Evolutionary conservation across 2,329 filamentous ascomycete species (phyloP).

Genomic region (Cladosporium sp.): DNA sequence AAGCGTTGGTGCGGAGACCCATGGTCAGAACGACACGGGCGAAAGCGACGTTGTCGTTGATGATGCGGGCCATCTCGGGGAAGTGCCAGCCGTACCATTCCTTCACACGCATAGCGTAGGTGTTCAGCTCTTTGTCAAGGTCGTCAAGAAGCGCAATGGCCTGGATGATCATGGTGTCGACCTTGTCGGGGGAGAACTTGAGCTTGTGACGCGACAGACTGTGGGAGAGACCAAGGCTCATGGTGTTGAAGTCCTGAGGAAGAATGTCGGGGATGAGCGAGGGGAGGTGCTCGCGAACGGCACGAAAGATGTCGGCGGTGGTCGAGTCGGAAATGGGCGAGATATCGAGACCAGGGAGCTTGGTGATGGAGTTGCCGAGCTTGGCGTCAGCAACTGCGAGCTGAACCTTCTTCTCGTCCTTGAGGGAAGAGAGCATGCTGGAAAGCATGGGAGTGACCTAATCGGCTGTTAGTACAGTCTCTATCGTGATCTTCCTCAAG

Average conservation of each 20-base stretch:
- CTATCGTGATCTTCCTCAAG: background rate
- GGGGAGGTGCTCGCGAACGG: constrained; percentile 83
- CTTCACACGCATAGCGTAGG: constrained; percentile 97
- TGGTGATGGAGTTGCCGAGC: constrained; percentile 82
- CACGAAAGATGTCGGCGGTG: constrained; percentile 85
- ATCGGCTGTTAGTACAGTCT: constrained; percentile 11
- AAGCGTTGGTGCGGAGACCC: constrained; percentile 79
- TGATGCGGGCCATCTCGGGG: constrained; percentile 92
- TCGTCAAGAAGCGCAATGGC: constrained; percentile 91
- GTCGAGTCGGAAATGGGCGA: constrained; percentile 74
- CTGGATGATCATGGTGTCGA: constrained; percentile 99
- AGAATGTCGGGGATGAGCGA: constrained; percentile 85
- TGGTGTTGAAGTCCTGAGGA: constrained; percentile 81
- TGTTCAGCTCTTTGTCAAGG: constrained; percentile 97
- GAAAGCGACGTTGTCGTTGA: constrained; percentile 95
- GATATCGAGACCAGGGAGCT: constrained; percentile 81
- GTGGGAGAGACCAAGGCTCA: constrained; percentile 93
- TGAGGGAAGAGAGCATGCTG: constrained; percentile 77
- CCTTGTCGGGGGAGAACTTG: constrained; percentile 97
- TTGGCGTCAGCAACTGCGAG: constrained; percentile 91
- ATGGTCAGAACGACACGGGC: constrained; percentile 80
- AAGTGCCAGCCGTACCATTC: constrained; percentile 99
- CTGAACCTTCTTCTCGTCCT: constrained; percentile 95
- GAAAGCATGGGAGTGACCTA: constrained; percentile 75
- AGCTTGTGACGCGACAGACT: constrained; percentile 95